Percentiles rank a stretch among this genome's conserved stretches.
Evolutionary conservation across 768 basidiomycete genomes (phyloP).

Genomic region (Phylloporus sp.): DNA sequence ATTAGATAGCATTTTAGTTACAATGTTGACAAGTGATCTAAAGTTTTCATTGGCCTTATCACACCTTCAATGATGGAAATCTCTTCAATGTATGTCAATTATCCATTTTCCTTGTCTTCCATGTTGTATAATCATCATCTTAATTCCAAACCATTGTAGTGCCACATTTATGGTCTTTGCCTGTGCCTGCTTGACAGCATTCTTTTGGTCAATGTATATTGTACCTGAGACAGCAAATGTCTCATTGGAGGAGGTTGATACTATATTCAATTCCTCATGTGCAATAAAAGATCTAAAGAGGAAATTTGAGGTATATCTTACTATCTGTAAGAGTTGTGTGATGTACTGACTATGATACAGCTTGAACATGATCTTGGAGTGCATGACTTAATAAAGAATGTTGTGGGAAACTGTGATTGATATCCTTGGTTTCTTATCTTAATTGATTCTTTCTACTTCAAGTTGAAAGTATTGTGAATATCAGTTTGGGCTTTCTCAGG

Average conservation of each 20-base stretch:
- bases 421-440: neutral
- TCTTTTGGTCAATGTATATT: conserved; percentile 63
- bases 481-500: neutral
- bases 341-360: conserved; percentile 29
- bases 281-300: conserved; percentile 50
- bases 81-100: conserved; percentile 49
- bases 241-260: conserved; percentile 74
- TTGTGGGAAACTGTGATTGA: conserved; percentile 25
- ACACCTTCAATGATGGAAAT: conserved; percentile 63
- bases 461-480: too few relatives aligned
- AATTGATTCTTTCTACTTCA: neutral
- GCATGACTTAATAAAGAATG: conserved; percentile 38
- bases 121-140: neutral
- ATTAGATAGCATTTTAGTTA: neutral
- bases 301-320: conserved; percentile 46
- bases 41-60: conserved; percentile 72
- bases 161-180: conserved; percentile 69
- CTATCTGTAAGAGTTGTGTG: neutral
- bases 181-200: conserved; percentile 58
- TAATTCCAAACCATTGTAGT: conserved; percentile 34
- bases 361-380: conserved; percentile 57
- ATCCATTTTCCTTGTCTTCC: neutral
- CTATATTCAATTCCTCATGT: conserved; percentile 56
- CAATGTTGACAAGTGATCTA: conserved; percentile 3
- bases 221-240: conserved; percentile 79